Evolutionary conservation across 768 basidiomycete genomes (phyloP).

Genomic region (Auriscalpium vulgare): DNA sequence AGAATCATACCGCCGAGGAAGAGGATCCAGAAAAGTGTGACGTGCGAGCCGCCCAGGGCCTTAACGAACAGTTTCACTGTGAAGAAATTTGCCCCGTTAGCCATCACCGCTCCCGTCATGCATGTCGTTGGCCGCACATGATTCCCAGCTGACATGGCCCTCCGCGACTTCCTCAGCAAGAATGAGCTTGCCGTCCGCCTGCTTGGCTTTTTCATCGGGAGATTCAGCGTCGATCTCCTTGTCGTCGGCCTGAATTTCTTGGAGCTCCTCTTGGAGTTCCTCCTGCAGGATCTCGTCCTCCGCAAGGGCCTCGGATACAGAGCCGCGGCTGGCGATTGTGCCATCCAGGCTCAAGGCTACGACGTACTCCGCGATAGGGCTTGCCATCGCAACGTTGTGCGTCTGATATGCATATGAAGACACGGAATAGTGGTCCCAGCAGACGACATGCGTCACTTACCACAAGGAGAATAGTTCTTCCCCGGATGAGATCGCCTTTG

Average conservation of each 20-base stretch:
- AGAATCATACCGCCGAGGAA: conserved; percentile 15
- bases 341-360: conserved; percentile 51
- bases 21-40: conserved; percentile 26
- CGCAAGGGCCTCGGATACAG: conserved; percentile 38
- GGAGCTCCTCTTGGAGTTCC: conserved; percentile 19
- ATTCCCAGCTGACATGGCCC: conserved; percentile 48
- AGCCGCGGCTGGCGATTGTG: conserved; percentile 38
- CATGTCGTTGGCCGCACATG: conserved; percentile 21
- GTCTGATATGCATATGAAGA: conserved; percentile 21
- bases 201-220: conserved; percentile 12
- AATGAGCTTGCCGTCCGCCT: conserved; percentile 48
- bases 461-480: conserved; percentile 46
- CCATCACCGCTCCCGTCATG: background rate
- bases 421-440: background rate
- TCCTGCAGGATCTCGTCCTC: conserved; percentile 28
- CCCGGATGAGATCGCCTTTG: conserved; percentile 36
- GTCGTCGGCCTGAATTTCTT: conserved; percentile 17
- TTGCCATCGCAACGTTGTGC: conserved; percentile 45
- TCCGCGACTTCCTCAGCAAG: conserved; percentile 55
- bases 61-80: conserved; percentile 24
- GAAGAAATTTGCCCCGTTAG: background rate
- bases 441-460: conserved; percentile 21
- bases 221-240: conserved; percentile 20
- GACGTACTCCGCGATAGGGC: conserved; percentile 46
- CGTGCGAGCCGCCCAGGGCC: conserved; percentile 18